Conservation (phyloP, 2,329 filamentous ascomycete species). For the Calonectria multiphialidica region DNA sequence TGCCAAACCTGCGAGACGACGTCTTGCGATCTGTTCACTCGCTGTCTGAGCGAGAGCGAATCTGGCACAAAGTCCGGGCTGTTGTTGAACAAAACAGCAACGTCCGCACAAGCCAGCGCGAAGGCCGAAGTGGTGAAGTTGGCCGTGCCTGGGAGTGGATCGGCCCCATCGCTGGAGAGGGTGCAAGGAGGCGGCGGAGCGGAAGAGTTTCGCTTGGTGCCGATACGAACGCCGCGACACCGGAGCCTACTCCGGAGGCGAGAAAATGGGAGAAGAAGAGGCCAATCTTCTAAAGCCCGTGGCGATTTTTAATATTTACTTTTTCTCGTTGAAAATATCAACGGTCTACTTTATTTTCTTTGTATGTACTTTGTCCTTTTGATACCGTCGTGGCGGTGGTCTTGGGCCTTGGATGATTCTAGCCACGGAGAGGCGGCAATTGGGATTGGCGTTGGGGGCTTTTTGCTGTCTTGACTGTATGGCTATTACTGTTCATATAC, state of each 20-base stretch:
- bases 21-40: slow-evolving; percentile 86
- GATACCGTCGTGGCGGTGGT: slow-evolving; percentile 15
- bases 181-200: slow-evolving; percentile 61
- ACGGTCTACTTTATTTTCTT: slow-evolving; percentile 27
- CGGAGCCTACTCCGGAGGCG: slow-evolving; percentile 41
- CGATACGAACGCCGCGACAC: slow-evolving; percentile 53
- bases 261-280: slow-evolving; percentile 58
- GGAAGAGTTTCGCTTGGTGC: slow-evolving; percentile 62
- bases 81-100: slow-evolving; percentile 97
- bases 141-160: slow-evolving; percentile 79
- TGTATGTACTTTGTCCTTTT: slow-evolving; percentile 24
- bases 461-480: slow-evolving; percentile 29
- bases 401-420: slow-evolving; percentile 31
- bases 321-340: slow-evolving; percentile 16
- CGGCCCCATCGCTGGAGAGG: slow-evolving; percentile 64
- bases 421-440: slow-evolving; percentile 24
- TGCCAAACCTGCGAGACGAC: slow-evolving; percentile 92
- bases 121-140: slow-evolving; percentile 74
- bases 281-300: slow-evolving; percentile 53
- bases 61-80: slow-evolving; percentile 86
- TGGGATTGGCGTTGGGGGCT: slow-evolving; percentile 38
- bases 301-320: slow-evolving; percentile 18
- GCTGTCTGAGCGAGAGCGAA: slow-evolving; percentile 78
- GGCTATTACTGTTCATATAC: slow-evolving; percentile 24
- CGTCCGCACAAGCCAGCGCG: slow-evolving; percentile 80